Conservation (phyloP, 352 stramenopile species). For the Phytophthora ohioensis region DNA sequence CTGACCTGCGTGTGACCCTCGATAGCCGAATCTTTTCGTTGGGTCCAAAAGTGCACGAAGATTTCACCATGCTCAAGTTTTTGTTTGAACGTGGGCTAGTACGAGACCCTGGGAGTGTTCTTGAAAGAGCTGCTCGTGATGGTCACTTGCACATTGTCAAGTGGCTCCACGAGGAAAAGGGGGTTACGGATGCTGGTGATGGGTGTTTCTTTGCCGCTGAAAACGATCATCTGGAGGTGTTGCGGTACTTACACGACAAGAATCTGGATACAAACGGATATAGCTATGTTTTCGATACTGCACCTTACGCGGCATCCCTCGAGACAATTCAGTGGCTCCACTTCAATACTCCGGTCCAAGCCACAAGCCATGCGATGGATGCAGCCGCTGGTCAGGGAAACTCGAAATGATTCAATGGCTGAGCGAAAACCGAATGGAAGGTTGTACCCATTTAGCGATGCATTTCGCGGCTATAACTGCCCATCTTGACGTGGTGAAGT, state of each 20-base stretch:
- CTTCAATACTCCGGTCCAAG: not conserved
- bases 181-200: not conserved
- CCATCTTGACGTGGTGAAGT: too few species aligned
- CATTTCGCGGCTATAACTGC: too few species aligned
- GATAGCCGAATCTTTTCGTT: not conserved
- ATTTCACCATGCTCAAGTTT: not conserved
- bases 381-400: not conserved
- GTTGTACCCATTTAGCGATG: too few species aligned
- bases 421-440: not conserved
- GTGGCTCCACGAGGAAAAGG: constrained; percentile 5
- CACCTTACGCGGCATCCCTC: not conserved
- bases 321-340: constrained; percentile 3
- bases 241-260: constrained; percentile 10
- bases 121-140: not conserved
- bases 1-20: not conserved
- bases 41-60: not conserved
- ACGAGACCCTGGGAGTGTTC: not conserved
- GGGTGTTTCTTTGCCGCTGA: not conserved
- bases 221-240: constrained; percentile 3
- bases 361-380: constrained; percentile 2
- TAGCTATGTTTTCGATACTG: not conserved
- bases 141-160: constrained; percentile 2
- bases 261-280: not conserved
- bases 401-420: constrained; percentile 8
- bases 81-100: not conserved